phyloP scores from a whole-genome alignment of 163 green algal species.

The Chloromonas sp. region DNA sequence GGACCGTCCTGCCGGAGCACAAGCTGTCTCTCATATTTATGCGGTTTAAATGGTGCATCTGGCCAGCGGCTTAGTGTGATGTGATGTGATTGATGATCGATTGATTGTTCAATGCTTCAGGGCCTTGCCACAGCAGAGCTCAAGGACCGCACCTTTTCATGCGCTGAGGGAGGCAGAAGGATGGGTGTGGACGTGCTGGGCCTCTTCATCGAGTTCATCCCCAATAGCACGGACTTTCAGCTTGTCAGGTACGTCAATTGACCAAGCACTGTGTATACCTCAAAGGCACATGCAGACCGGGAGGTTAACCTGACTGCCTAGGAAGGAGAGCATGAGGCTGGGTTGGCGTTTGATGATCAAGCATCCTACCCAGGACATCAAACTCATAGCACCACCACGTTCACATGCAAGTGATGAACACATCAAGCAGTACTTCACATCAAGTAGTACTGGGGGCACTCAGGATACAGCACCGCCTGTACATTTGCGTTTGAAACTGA shows the following conservation, averaged over 20 bases:
- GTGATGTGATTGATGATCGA: neutral
- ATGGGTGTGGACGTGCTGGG: constrained; percentile 17
- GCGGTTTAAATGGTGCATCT: no score
- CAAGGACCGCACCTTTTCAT: constrained; percentile 11
- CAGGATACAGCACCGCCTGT: neutral
- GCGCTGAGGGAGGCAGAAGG: neutral
- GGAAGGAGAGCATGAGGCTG: no score
- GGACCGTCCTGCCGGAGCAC: no score
- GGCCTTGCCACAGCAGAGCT: constrained; percentile 18
- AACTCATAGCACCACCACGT: no score
- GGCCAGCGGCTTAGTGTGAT: no score
- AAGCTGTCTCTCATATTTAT: no score
- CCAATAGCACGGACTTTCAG: neutral
- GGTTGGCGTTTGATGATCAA: no score
- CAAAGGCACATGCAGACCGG: no score
- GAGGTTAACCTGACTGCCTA: no score
- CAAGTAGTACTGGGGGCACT: neutral
- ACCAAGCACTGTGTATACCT: neutral
- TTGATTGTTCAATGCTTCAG: neutral
- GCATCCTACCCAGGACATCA: no score
- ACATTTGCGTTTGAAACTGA: constrained; percentile 2
- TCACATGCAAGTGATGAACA: no score
- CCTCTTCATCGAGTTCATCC: constrained; percentile 19
- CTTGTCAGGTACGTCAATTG: constrained; percentile 4
- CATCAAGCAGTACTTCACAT: no score